Evolutionary conservation across 2,329 filamentous ascomycete species (phyloP).

Genomic region (Colletotrichum cereale): DNA sequence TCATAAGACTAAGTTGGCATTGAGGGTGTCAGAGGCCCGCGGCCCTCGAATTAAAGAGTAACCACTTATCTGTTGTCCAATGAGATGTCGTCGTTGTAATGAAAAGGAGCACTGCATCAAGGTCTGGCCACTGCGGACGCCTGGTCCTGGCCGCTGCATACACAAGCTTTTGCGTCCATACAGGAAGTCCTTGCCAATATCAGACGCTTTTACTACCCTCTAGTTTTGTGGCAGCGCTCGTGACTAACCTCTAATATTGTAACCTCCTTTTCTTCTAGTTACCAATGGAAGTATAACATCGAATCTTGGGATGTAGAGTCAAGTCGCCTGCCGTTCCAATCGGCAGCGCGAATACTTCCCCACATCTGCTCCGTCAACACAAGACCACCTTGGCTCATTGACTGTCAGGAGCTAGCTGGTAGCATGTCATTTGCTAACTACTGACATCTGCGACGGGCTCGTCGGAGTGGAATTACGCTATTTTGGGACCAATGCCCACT

Average conservation of each 20-base stretch:
- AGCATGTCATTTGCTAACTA: constrained; percentile 64
- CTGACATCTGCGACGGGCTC: constrained; percentile 62
- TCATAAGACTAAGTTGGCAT: neutral
- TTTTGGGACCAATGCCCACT: constrained; percentile 63
- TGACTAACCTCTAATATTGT: neutral
- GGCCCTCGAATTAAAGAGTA: neutral
- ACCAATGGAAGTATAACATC: neutral
- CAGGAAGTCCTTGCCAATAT: neutral
- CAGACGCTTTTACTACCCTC: neutral
- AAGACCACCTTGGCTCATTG: constrained; percentile 57
- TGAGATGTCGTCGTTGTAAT: neutral
- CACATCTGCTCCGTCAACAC: neutral
- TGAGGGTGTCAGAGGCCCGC: neutral
- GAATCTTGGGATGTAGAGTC: neutral
- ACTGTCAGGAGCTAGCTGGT: constrained; percentile 57
- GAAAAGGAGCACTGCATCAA: too few relatives aligned
- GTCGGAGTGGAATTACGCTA: constrained; percentile 63
- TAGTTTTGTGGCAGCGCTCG: neutral
- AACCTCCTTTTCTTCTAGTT: neutral
- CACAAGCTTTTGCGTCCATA: neutral
- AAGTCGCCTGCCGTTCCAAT: neutral
- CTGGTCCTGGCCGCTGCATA: neutral
- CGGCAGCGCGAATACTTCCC: neutral
- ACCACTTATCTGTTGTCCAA: neutral
- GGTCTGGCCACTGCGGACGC: neutral